Conservation (phyloP, 768 basidiomycete species). For the Mycena haematopus region DNA sequence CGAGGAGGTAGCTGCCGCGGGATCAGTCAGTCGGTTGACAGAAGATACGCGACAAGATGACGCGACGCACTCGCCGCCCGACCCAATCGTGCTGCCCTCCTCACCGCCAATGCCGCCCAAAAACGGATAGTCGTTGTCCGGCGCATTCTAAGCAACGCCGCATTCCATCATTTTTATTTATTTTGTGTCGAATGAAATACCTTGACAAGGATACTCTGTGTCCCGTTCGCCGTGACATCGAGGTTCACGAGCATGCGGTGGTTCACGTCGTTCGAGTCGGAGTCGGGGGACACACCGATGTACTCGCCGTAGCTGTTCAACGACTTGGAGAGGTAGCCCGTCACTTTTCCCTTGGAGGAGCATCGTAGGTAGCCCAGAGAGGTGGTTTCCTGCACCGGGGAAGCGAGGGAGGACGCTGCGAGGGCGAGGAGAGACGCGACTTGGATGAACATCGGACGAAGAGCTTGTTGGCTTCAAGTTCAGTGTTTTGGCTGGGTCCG, state of each 20-base stretch:
- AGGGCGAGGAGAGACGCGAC: constrained; percentile 4
- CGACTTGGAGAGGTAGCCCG: constrained; percentile 12
- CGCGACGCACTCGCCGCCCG: background rate
- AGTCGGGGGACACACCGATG: constrained; percentile 17
- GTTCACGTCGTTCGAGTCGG: constrained; percentile 13
- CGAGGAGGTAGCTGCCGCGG: constrained; percentile 4
- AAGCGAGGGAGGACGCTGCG: constrained; percentile 1
- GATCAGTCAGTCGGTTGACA: no score
- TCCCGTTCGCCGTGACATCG: background rate
- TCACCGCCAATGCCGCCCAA: constrained; percentile 19
- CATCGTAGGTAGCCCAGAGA: constrained; percentile 16
- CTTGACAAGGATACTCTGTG: constrained; percentile 22
- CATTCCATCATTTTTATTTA: background rate
- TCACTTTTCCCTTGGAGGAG: constrained; percentile 1
- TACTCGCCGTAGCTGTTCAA: constrained; percentile 16
- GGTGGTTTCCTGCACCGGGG: background rate
- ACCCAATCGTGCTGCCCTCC: constrained; percentile 13
- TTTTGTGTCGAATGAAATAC: background rate
- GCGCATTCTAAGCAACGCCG: constrained; percentile 1
- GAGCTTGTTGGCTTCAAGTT: background rate
- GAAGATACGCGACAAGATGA: no score
- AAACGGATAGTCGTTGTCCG: constrained; percentile 19
- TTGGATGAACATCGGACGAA: constrained; percentile 13
- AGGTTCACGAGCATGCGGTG: constrained; percentile 21
- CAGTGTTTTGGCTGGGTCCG: background rate